A percentile compares a stretch with the other conserved stretches of the same genome.
Conservation (phyloP, 2,329 filamentous ascomycete species). For the Ceratocystis variospora region DNA sequence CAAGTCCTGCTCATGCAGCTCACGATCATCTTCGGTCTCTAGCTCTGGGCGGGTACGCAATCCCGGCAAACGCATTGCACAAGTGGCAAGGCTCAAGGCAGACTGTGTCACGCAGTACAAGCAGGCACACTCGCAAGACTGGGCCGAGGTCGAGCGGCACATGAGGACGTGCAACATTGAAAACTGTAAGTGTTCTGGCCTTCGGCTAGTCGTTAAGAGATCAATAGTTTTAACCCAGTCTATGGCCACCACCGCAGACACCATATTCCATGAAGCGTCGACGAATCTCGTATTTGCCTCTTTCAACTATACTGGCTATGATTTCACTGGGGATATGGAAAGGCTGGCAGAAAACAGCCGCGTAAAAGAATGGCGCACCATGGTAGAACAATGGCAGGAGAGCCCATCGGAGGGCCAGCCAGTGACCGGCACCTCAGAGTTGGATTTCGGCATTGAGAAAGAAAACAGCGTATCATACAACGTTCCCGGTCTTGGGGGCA, state of each 20-base stretch:
- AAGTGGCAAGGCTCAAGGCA: constrained; percentile 59
- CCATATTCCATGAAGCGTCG: constrained; percentile 54
- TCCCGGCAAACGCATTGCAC: constrained; percentile 41
- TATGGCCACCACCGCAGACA: constrained; percentile 37
- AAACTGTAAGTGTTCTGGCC: constrained; percentile 43
- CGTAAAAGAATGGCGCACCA: constrained; percentile 65
- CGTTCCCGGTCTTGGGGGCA: constrained; percentile 7
- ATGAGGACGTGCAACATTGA: constrained; percentile 62
- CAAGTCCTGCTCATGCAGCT: constrained; percentile 9
- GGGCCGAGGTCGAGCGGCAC: constrained; percentile 63
- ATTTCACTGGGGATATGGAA: constrained; percentile 63
- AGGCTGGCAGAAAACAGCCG: constrained; percentile 58
- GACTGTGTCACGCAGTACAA: constrained; percentile 57
- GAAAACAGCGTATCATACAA: not conserved
- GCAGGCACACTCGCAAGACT: constrained; percentile 56
- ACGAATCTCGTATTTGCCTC: constrained; percentile 55
- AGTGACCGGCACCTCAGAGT: not conserved
- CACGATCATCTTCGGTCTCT: constrained; percentile 7
- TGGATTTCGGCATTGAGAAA: not conserved
- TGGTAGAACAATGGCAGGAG: constrained; percentile 67
- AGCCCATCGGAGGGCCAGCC: not conserved
- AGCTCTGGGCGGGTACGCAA: not conserved
- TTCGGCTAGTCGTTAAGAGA: not conserved
- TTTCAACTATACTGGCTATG: constrained; percentile 65
- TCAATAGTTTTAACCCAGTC: not conserved